These are phyloP conservation scores for Fusarium paranaense DNA, from an alignment of 2,329 filamentous ascomycete species.

Conservation along the genomic window DNA sequence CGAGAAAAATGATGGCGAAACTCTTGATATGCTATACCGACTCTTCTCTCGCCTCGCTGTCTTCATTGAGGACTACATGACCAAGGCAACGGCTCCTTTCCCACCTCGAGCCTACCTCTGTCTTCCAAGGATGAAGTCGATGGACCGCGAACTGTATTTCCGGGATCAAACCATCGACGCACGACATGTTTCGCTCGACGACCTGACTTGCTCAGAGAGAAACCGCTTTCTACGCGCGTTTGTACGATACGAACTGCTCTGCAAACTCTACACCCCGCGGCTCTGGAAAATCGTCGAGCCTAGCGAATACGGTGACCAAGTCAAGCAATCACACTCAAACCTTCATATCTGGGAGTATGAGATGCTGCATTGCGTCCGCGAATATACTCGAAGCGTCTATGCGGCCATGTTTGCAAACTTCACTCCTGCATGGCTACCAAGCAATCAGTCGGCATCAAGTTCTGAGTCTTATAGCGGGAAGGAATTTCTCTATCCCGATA, in stretches of 20 bases:
- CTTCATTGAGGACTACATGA: slow-evolving; percentile 30
- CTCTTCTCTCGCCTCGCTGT: slow-evolving; percentile 6
- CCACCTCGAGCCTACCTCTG: slow-evolving; percentile 12
- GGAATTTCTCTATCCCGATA: not conserved
- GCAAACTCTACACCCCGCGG: not conserved
- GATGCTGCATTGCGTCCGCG: not conserved
- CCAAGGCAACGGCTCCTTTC: slow-evolving; percentile 14
- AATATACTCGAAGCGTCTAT: slow-evolving; percentile 12
- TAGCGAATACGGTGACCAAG: not conserved
- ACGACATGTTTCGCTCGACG: not conserved
- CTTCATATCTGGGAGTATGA: not conserved
- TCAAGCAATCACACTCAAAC: not conserved
- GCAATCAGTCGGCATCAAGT: not conserved
- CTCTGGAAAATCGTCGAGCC: not conserved
- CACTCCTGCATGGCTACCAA: slow-evolving; percentile 2
- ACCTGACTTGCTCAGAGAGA: not conserved
- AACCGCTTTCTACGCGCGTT: not conserved
- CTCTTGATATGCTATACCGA: not conserved
- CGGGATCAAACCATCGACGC: not conserved
- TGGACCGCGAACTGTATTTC: not conserved
- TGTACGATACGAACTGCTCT: slow-evolving; percentile 8
- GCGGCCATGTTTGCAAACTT: slow-evolving; percentile 14
- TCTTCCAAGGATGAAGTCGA: not conserved
- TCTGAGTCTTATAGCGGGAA: not conserved
- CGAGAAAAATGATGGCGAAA: not conserved